Conservation (phyloP, 2,329 filamentous ascomycete genomes). For the Xylaria hypoxylon region DNA sequence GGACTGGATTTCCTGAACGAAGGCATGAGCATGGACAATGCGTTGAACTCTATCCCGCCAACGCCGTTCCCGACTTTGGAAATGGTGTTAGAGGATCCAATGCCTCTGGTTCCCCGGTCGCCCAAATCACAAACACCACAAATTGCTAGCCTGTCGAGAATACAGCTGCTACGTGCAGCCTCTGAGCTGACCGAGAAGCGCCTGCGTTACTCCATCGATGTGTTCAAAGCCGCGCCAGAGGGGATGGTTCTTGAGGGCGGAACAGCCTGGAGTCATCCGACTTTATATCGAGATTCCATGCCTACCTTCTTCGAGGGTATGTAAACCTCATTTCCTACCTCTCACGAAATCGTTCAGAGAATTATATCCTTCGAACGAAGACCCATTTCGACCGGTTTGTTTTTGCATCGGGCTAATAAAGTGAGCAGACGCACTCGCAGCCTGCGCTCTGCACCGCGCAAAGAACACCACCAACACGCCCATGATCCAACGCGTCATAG, state of each 20-base stretch:
- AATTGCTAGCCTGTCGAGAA: constrained; percentile 10
- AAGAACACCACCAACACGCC: constrained; percentile 33
- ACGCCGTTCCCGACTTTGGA: constrained; percentile 1
- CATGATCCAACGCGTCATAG: constrained; percentile 38
- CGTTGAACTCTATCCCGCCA: constrained; percentile 11
- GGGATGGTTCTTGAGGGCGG: constrained; percentile 32
- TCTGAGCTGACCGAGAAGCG: constrained; percentile 35
- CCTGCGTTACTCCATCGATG: constrained; percentile 32
- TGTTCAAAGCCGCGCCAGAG: constrained; percentile 33
- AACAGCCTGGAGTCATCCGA: constrained; percentile 38
- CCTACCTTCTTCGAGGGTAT: constrained; percentile 37
- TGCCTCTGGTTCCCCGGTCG: constrained; percentile 27
- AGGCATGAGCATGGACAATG: background rate
- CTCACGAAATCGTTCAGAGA: background rate
- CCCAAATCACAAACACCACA: background rate
- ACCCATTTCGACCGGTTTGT: background rate
- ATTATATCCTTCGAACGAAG: background rate
- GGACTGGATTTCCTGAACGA: constrained; percentile 32
- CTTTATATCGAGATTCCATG: constrained; percentile 39
- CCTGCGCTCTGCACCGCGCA: constrained; percentile 36
- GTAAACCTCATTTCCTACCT: background rate
- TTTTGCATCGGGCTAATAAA: constrained; percentile 13
- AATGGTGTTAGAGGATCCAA: constrained; percentile 19
- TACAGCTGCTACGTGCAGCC: constrained; percentile 23
- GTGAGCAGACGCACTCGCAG: constrained; percentile 33